Percentiles rank a stretch among this genome's conserved stretches.
These are phyloP conservation scores for Erodium moschatum DNA, from an alignment of 441 rosid genomes.

Conservation along the genomic window DNA sequence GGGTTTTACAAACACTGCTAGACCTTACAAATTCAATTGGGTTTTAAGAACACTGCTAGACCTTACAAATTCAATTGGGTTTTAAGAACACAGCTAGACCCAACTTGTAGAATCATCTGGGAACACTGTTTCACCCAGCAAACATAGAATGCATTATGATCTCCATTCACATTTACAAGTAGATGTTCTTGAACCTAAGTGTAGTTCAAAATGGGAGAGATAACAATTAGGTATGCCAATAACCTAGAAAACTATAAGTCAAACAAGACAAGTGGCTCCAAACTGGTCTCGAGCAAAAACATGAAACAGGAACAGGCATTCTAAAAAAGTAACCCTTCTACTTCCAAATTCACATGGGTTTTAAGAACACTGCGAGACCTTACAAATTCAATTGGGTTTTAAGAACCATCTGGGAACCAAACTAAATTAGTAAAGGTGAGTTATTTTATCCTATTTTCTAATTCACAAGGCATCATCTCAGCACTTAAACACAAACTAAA, in stretches of 20 bases:
- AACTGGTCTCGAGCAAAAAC: not conserved
- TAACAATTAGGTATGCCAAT: not conserved
- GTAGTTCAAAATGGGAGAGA: not conserved
- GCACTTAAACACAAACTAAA: not conserved
- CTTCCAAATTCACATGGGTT: not conserved
- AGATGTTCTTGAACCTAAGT: not conserved
- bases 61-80: not conserved
- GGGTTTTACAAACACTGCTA: not conserved
- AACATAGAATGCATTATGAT: not conserved
- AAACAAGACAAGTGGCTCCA: not conserved
- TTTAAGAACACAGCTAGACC: not conserved
- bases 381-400: too few relatives aligned
- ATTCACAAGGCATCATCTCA: not conserved
- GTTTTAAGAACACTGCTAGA: not conserved
- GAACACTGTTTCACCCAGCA: conserved; percentile 31
- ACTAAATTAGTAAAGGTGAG: not conserved
- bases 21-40: not conserved
- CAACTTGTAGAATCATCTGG: not conserved
- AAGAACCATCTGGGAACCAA: not conserved
- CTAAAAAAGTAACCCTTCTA: not conserved
- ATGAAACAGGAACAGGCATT: not conserved
- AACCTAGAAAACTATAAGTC: not conserved
- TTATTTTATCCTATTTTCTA: not conserved
- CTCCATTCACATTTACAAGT: not conserved
- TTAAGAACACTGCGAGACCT: too few relatives aligned